These are phyloP conservation scores for Corynespora cassiicola DNA, from an alignment of 2,329 filamentous ascomycete species.

Conservation along the genomic window DNA sequence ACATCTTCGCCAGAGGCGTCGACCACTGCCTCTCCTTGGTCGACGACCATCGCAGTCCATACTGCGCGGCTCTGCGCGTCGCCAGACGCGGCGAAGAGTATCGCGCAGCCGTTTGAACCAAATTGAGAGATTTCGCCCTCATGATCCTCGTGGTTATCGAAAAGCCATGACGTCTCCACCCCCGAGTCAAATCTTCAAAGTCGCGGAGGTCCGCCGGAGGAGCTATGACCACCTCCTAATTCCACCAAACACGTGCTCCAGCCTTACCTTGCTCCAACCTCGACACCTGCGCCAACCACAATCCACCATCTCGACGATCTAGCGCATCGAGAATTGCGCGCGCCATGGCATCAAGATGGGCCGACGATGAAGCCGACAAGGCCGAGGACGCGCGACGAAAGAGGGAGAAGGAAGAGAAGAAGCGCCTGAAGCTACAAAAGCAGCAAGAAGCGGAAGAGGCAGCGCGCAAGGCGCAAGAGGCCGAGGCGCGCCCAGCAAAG, in stretches of 20 bases:
- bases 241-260: constrained; percentile 16
- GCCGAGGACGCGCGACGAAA: constrained; percentile 75
- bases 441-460: constrained; percentile 69
- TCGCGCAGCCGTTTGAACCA: constrained; percentile 30
- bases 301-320: background rate
- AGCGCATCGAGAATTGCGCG: background rate
- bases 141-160: constrained; percentile 31
- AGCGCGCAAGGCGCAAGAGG: constrained; percentile 32
- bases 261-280: constrained; percentile 6
- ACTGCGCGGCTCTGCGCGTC: constrained; percentile 12
- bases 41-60: constrained; percentile 49
- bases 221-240: constrained; percentile 40
- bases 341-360: constrained; percentile 79
- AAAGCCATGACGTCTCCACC: constrained; percentile 40
- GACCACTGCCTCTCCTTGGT: constrained; percentile 73
- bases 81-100: constrained; percentile 15
- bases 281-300: constrained; percentile 6
- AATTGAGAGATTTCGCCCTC: constrained; percentile 35
- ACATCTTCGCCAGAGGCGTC: constrained; percentile 85
- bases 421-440: constrained; percentile 81
- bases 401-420: constrained; percentile 88
- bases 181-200: constrained; percentile 27
- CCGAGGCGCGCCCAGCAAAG: constrained; percentile 59
- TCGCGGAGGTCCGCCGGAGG: constrained; percentile 32
- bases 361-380: constrained; percentile 80